Evolutionary conservation across 352 stramenopile genomes (phyloP).

Genomic region (Phytophthora parvispora): DNA sequence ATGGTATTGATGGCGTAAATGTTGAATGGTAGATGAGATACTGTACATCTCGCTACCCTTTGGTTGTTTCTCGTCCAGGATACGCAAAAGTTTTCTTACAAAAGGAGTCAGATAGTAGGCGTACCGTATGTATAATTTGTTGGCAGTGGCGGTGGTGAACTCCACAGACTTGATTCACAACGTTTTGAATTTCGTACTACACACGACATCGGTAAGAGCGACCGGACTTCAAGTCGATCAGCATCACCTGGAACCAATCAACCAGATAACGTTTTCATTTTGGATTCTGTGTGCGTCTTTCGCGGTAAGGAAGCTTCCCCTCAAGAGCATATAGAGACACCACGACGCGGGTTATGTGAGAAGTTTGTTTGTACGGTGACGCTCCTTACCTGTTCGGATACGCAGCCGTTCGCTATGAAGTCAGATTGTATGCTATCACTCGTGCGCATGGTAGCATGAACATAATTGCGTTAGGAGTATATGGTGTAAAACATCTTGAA

Average conservation of each 20-base stretch:
- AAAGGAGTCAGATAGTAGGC: too few species aligned
- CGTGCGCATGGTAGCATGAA: constrained; percentile 5
- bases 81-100: too few species aligned
- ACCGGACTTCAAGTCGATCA: constrained; percentile 24
- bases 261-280: constrained; percentile 30
- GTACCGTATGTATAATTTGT: too few species aligned
- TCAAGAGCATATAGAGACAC: constrained; percentile 30
- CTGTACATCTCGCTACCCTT: background rate
- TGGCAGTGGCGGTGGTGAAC: too few species aligned
- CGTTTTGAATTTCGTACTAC: constrained; percentile 29
- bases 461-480: constrained; percentile 18
- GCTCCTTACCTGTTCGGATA: constrained; percentile 51
- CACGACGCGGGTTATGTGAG: constrained; percentile 26
- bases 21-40: background rate
- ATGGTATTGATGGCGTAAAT: constrained; percentile 25
- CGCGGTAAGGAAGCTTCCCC: constrained; percentile 23
- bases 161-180: constrained; percentile 33
- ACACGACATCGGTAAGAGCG: constrained; percentile 27
- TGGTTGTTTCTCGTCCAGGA: too few species aligned
- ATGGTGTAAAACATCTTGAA: constrained; percentile 7
- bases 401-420: constrained; percentile 39
- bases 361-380: constrained; percentile 42
- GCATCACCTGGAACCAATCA: constrained; percentile 21
- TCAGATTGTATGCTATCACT: constrained; percentile 29
- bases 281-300: constrained; percentile 32